A percentile compares a stretch with the other conserved stretches of the same genome.
Conservation (phyloP, 495 filamentous ascomycete species). For the Polyplosphaeria fusca region DNA sequence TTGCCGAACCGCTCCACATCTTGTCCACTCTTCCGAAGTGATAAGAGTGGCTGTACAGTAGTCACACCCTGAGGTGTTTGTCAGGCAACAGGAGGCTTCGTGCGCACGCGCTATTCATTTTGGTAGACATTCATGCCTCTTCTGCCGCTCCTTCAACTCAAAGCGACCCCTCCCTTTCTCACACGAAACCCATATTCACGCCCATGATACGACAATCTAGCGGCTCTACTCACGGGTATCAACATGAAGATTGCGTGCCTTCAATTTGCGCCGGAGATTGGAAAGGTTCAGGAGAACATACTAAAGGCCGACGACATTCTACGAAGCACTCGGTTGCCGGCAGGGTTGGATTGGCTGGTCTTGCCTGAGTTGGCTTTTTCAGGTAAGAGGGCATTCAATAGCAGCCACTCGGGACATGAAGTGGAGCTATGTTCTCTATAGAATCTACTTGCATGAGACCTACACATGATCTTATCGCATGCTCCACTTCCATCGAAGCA, state of each 20-base stretch:
- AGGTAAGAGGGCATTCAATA: too few relatives aligned
- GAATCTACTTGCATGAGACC: too few relatives aligned
- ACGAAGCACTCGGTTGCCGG: conserved; percentile 48
- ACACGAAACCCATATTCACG: too few relatives aligned
- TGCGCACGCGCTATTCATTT: too few relatives aligned
- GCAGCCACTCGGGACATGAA: too few relatives aligned
- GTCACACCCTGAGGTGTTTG: not conserved
- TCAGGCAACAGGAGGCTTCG: too few relatives aligned
- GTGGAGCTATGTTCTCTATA: too few relatives aligned
- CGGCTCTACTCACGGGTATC: not conserved
- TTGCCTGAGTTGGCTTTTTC: conserved; percentile 87
- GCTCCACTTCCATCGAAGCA: not conserved
- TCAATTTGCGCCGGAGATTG: conserved; percentile 73
- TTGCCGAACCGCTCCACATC: not conserved
- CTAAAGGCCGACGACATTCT: conserved; percentile 70
- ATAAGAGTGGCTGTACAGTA: conserved; percentile 14
- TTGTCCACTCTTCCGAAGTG: not conserved
- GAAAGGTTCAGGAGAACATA: conserved; percentile 73
- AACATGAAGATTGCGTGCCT: conserved; percentile 75
- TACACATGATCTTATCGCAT: too few relatives aligned
- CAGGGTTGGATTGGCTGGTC: conserved; percentile 66
- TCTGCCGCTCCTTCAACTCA: too few relatives aligned
- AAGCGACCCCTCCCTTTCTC: too few relatives aligned
- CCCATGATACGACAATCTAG: not conserved
- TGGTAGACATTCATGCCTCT: too few relatives aligned